phyloP scores from a whole-genome alignment of 169 alveolate species.

The Plasmodium knowlesi region DNA sequence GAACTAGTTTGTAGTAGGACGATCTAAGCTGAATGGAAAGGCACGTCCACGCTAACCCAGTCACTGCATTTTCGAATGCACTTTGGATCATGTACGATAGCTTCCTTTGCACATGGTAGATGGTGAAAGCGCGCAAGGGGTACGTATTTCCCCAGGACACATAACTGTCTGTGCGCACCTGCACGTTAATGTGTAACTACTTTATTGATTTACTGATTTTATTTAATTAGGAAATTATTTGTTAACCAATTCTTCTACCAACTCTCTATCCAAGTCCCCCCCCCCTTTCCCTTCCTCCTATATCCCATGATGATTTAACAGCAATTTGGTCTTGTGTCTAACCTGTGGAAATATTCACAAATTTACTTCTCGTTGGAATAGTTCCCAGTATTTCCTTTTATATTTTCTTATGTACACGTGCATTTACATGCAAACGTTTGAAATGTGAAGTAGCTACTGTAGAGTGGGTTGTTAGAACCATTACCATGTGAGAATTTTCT shows the following conservation, averaged over 20 bases:
- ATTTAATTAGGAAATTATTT: neutral
- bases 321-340: neutral
- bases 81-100: neutral
- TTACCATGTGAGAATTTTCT: neutral
- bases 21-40: neutral
- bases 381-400: neutral
- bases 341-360: neutral
- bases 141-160: too few relatives aligned
- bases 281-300: neutral
- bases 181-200: neutral
- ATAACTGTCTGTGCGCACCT: neutral
- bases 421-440: neutral
- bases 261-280: neutral
- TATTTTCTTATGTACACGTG: neutral
- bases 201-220: neutral
- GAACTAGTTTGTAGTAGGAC: too few relatives aligned
- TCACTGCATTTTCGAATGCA: neutral
- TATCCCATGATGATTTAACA: neutral
- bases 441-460: neutral
- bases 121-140: neutral
- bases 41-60: neutral
- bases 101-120: slow-evolving; percentile 1
- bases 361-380: neutral
- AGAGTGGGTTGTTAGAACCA: neutral
- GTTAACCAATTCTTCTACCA: neutral